phyloP scores from a whole-genome alignment of 768 basidiomycete genomes.

The Pulveroboletus sp. region DNA sequence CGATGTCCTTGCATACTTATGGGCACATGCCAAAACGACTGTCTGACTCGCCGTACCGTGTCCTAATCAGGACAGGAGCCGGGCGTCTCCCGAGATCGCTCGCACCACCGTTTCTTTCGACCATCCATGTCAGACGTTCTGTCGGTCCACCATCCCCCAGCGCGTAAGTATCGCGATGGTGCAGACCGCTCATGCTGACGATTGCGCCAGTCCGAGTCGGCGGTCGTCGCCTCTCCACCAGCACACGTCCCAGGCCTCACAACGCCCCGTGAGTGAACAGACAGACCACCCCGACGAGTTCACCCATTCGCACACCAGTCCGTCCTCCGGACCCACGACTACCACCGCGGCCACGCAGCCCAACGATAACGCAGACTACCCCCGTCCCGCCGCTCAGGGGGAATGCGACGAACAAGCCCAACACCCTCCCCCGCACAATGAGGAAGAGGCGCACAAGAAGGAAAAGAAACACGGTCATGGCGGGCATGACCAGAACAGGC shows the following conservation, averaged over 20 bases:
- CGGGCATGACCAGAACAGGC: constrained; percentile 41
- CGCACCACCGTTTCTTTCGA: too few relatives aligned
- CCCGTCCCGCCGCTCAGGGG: constrained; percentile 45
- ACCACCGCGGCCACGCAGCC: too few relatives aligned
- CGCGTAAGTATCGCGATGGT: constrained; percentile 35
- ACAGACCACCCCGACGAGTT: too few relatives aligned
- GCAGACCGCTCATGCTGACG: background rate
- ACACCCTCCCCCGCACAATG: constrained; percentile 35
- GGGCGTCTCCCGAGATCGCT: too few relatives aligned
- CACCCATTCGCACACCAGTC: too few relatives aligned
- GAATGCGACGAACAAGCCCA: constrained; percentile 29
- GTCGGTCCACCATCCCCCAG: constrained; percentile 42
- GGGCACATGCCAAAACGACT: constrained; percentile 30
- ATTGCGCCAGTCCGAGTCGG: constrained; percentile 37
- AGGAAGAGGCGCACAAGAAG: constrained; percentile 46
- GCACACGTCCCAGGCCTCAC: constrained; percentile 38
- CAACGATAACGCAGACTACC: too few relatives aligned
- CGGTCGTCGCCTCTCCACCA: constrained; percentile 48
- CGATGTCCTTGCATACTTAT: constrained; percentile 32
- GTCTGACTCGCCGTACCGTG: too few relatives aligned
- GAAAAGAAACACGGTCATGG: constrained; percentile 43
- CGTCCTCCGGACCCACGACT: too few relatives aligned
- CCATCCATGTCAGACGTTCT: constrained; percentile 31
- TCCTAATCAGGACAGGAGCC: too few relatives aligned
- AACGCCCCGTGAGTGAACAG: constrained; percentile 32